A percentile compares a stretch with the other conserved stretches of the same genome.
Conservation (phyloP, 2,329 filamentous ascomycete genomes). For the Aureobasidium pullulans region DNA sequence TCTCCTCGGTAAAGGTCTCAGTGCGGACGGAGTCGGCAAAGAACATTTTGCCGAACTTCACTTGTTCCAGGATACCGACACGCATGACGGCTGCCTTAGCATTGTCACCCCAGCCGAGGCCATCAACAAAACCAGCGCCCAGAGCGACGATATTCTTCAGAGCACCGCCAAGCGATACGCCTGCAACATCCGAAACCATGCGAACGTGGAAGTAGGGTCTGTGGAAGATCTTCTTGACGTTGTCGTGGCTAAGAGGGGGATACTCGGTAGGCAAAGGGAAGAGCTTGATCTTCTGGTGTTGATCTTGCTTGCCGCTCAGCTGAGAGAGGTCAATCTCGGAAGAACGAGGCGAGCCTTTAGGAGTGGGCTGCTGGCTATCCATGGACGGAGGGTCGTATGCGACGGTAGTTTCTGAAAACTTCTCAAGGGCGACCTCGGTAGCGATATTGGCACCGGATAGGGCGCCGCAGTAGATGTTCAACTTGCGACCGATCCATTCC, state of each 20-base stretch:
- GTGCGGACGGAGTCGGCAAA: slow-evolving; percentile 75
- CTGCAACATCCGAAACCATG: slow-evolving; percentile 90
- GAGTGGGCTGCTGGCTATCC: slow-evolving; percentile 72
- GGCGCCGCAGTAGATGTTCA: slow-evolving; percentile 95
- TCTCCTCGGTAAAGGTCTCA: slow-evolving; percentile 93
- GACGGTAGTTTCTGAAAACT: slow-evolving; percentile 95
- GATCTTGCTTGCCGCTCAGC: slow-evolving; percentile 37
- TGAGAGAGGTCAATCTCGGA: slow-evolving; percentile 33
- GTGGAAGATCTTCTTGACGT: slow-evolving; percentile 83
- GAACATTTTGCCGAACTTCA: slow-evolving; percentile 90
- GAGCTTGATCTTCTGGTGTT: slow-evolving; percentile 62
- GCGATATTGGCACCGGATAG: slow-evolving; percentile 96
- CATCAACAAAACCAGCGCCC: slow-evolving; percentile 90
- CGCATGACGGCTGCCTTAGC: slow-evolving; percentile 99
- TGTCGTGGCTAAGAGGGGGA: slow-evolving; percentile 75
- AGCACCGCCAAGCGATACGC: slow-evolving; percentile 87
- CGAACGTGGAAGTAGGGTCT: slow-evolving; percentile 96
- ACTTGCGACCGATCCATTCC: slow-evolving; percentile 82
- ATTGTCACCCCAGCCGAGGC: slow-evolving; percentile 95
- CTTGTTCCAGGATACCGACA: slow-evolving; percentile 90
- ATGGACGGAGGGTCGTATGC: slow-evolving; percentile 89
- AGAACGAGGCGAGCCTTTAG: slow-evolving; percentile 43
- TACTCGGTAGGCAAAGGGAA: slow-evolving; percentile 73
- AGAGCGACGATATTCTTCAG: slow-evolving; percentile 96
- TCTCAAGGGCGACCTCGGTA: slow-evolving; percentile 86